These are phyloP conservation scores for Solanum lycopersicoides DNA, from an alignment of 257 asterid genomes.

Conservation along the genomic window DNA sequence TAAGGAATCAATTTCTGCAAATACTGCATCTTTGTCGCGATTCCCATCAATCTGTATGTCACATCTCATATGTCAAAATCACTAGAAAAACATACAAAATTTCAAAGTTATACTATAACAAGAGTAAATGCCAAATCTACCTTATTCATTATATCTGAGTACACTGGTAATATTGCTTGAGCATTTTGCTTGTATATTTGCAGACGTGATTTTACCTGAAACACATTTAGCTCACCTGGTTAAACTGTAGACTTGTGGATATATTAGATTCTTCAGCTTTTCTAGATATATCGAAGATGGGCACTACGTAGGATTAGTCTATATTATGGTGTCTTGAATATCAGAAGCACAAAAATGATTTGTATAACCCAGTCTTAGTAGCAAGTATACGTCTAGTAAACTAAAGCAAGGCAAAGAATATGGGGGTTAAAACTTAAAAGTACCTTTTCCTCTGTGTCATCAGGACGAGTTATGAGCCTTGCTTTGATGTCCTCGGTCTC, in stretches of 20 bases:
- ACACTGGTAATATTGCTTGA: conserved; percentile 56
- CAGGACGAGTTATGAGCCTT: conserved; percentile 76
- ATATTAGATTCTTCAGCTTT: not conserved
- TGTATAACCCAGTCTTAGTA: not conserved
- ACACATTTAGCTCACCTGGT: not conserved
- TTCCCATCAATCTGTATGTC: conserved; percentile 70
- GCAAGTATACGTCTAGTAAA: not conserved
- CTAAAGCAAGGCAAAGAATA: not conserved
- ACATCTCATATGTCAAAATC: not conserved
- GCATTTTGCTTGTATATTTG: conserved; percentile 74
- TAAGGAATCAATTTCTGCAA: conserved; percentile 56
- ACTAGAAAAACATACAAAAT: not conserved
- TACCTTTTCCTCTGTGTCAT: conserved; percentile 91
- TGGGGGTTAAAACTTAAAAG: not conserved
- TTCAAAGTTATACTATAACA: not conserved
- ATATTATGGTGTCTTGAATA: not conserved
- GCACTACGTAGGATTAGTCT: not conserved
- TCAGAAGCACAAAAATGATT: not conserved
- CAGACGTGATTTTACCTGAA: conserved; percentile 76
- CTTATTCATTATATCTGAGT: conserved; percentile 45
- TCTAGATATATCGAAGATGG: not conserved
- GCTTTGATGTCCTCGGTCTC: conserved; percentile 69
- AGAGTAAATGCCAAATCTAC: conserved; percentile 19
- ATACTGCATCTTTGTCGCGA: conserved; percentile 55
- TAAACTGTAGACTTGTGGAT: not conserved